These are phyloP conservation scores for Cladosporium cucumerinum DNA, from an alignment of 2,329 filamentous ascomycete species.

Conservation along the genomic window DNA sequence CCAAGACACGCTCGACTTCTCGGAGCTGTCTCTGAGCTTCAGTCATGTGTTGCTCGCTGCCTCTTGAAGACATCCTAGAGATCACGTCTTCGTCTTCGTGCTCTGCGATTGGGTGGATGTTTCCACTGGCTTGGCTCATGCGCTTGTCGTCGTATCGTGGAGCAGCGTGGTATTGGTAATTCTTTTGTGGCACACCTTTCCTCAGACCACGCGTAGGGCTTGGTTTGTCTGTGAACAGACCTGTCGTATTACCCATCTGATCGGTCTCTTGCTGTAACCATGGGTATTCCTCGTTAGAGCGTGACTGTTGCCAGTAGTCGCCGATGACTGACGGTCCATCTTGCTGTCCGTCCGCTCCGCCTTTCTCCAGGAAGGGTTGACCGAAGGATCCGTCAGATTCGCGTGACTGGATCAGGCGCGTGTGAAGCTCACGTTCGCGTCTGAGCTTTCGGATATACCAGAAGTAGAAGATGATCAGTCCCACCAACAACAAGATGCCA, in stretches of 20 bases:
- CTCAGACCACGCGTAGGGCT: conserved; percentile 48
- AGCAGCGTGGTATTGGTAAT: conserved; percentile 37
- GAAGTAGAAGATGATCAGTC: conserved; percentile 44
- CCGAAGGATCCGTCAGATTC: conserved; percentile 40
- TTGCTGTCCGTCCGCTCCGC: conserved; percentile 34
- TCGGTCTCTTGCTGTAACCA: conserved; percentile 27
- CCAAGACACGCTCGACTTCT: conserved; percentile 23
- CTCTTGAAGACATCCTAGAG: background rate
- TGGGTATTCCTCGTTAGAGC: conserved; percentile 17
- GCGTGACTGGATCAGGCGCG: conserved; percentile 50
- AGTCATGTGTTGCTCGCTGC: background rate
- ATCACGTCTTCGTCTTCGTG: conserved; percentile 55
- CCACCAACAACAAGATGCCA: conserved; percentile 41
- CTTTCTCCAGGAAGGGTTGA: conserved; percentile 43
- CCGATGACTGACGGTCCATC: conserved; percentile 42
- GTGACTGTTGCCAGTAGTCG: conserved; percentile 15
- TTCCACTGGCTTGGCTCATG: conserved; percentile 48
- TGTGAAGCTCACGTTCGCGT: conserved; percentile 43
- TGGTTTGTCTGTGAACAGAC: conserved; percentile 46
- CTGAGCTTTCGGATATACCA: conserved; percentile 45
- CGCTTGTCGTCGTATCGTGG: conserved; percentile 49
- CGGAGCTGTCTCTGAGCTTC: conserved; percentile 24
- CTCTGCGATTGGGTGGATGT: conserved; percentile 63
- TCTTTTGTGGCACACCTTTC: conserved; percentile 38
- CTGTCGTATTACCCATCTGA: conserved; percentile 37